A percentile compares a stretch with the other conserved stretches of the same genome.
Evolutionary conservation across 2,329 filamentous ascomycete species (phyloP).

Genomic region (Ceratocystis eucalypticola): DNA sequence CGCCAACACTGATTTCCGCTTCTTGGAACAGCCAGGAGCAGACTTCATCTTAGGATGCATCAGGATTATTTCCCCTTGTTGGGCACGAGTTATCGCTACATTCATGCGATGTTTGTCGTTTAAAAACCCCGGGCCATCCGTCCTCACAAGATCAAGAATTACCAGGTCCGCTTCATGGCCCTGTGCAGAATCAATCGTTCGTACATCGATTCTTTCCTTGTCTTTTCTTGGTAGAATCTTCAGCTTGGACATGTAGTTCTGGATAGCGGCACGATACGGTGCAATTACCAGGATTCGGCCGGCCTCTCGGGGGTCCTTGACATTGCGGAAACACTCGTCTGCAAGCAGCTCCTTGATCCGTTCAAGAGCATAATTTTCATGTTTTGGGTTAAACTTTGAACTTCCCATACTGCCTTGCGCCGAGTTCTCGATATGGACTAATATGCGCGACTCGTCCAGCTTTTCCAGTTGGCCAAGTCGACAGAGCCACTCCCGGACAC

Average conservation of each 20-base stretch:
- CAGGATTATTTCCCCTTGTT: slow-evolving; percentile 34
- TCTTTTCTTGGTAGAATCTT: slow-evolving; percentile 23
- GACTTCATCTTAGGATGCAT: slow-evolving; percentile 30
- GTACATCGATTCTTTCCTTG: slow-evolving; percentile 27
- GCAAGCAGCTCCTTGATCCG: slow-evolving; percentile 26
- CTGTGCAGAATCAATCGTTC: slow-evolving; percentile 35
- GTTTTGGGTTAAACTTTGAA: slow-evolving; percentile 31
- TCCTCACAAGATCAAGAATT: slow-evolving; percentile 35
- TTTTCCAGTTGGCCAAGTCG: slow-evolving; percentile 20
- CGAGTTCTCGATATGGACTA: slow-evolving; percentile 26
- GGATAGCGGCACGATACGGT: slow-evolving; percentile 30
- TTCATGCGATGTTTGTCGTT: slow-evolving; percentile 34
- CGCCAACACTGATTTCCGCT: neutral
- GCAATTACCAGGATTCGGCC: slow-evolving; percentile 34
- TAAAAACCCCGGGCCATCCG: slow-evolving; percentile 29
- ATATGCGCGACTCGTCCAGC: slow-evolving; percentile 28
- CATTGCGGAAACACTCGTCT: slow-evolving; percentile 26
- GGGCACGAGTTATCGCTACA: slow-evolving; percentile 33
- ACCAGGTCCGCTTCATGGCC: slow-evolving; percentile 37
- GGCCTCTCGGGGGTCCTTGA: slow-evolving; percentile 21
- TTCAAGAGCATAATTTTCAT: slow-evolving; percentile 29
- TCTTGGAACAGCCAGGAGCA: neutral
- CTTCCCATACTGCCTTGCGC: slow-evolving; percentile 23
- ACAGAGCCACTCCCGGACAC: slow-evolving; percentile 26
- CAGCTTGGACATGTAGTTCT: slow-evolving; percentile 27